Percentiles rank a stretch among this genome's conserved stretches.
phyloP scores from a whole-genome alignment of 2,329 filamentous ascomycete genomes.

The Albophoma yamanashiensis region DNA sequence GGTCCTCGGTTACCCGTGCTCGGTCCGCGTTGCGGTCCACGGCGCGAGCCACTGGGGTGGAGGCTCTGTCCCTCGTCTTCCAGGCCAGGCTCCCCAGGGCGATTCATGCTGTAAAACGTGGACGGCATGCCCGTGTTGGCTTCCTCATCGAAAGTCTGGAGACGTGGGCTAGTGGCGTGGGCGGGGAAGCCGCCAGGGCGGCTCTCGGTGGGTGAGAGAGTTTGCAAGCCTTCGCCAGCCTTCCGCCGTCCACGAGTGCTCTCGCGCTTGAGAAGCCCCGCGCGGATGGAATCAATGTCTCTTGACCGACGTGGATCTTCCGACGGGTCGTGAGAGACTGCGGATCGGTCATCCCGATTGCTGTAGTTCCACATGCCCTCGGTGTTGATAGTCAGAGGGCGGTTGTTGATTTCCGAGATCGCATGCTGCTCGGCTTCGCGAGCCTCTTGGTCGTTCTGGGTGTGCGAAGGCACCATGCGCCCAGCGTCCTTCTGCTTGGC shows the following conservation, averaged over 20 bases:
- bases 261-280: conserved; percentile 25
- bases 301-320: conserved; percentile 24
- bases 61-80: conserved; percentile 9
- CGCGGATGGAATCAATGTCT: conserved; percentile 27
- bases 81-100: conserved; percentile 1
- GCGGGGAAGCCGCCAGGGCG: conserved; percentile 12
- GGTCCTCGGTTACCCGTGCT: conserved; percentile 6
- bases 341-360: conserved; percentile 5
- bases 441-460: conserved; percentile 14
- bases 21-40: conserved; percentile 4
- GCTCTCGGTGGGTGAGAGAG: conserved; percentile 17
- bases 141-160: conserved; percentile 31
- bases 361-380: conserved; percentile 11
- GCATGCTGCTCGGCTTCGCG: conserved; percentile 31
- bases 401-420: conserved; percentile 31
- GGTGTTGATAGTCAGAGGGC: conserved; percentile 16
- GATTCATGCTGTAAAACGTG: conserved; percentile 19
- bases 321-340: conserved; percentile 13
- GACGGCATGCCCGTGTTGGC: conserved; percentile 23
- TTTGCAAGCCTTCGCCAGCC: conserved; percentile 33
- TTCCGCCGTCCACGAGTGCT: conserved; percentile 39
- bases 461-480: conserved; percentile 48
- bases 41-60: conserved; percentile 5
- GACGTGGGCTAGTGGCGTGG: conserved; percentile 20
- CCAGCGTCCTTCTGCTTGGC: conserved; percentile 50